These are phyloP conservation scores for Zygosaccharomyces lentus DNA, from an alignment of 805 yeast genomes.

Conservation along the genomic window DNA sequence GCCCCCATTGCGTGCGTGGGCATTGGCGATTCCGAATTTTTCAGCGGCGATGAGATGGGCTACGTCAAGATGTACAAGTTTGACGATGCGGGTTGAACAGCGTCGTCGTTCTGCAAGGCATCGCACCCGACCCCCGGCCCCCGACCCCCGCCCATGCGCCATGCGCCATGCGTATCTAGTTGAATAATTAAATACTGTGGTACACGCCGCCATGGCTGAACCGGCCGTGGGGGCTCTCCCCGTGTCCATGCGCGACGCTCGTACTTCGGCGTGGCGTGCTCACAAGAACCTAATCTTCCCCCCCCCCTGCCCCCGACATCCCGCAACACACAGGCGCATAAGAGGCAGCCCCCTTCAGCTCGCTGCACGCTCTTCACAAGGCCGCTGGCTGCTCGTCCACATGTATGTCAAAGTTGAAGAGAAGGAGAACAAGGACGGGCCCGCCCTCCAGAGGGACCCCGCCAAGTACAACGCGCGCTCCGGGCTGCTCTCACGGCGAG, in stretches of 20 bases:
- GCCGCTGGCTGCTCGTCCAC: background rate
- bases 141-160: too few relatives aligned
- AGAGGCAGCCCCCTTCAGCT: background rate
- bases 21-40: constrained; percentile 82
- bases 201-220: too few relatives aligned
- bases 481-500: constrained; percentile 2
- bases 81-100: constrained; percentile 32
- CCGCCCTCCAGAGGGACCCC: background rate
- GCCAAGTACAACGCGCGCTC: background rate
- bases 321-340: background rate
- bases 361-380: background rate
- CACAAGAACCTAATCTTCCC: background rate
- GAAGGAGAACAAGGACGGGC: constrained; percentile 2
- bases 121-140: too few relatives aligned
- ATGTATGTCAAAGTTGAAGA: constrained; percentile 15
- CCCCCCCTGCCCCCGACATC: background rate
- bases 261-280: background rate
- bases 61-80: constrained; percentile 79
- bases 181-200: background rate
- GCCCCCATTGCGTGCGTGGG: constrained; percentile 61
- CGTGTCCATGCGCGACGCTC: too few relatives aligned
- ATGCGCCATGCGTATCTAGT: background rate
- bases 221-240: too few relatives aligned
- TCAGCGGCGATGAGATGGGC: constrained; percentile 87
- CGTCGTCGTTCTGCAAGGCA: too few relatives aligned